A percentile compares a stretch with the other conserved stretches of the same genome.
Evolutionary conservation across 345 rosid species (phyloP).

Genomic region (Salix dunnii): DNA sequence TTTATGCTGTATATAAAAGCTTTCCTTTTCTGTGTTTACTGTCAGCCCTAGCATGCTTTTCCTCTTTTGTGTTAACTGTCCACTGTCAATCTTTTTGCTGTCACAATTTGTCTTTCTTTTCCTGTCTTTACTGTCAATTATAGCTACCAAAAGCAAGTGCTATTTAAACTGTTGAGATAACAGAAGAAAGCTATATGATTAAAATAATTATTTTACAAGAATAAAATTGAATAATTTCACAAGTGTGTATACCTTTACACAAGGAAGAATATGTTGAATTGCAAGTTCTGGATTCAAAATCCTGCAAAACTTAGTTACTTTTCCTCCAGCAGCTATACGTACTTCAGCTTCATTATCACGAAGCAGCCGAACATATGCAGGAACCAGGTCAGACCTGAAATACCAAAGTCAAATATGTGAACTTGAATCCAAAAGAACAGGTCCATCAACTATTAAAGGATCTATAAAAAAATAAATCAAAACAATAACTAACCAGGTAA

Average conservation of each 20-base stretch:
- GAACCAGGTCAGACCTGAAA: constrained; percentile 78
- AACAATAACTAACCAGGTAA: neutral
- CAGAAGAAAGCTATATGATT: neutral
- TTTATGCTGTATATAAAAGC: too few species aligned
- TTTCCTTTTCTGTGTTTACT: too few species aligned
- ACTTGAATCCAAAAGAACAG: neutral
- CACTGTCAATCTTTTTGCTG: too few species aligned
- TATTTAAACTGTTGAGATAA: neutral
- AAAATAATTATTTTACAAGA: neutral
- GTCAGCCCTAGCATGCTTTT: too few species aligned
- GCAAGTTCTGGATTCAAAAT: constrained; percentile 86
- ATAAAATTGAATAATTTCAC: constrained; percentile 5
- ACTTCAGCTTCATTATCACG: constrained; percentile 99
- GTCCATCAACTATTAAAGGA: neutral
- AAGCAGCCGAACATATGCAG: constrained; percentile 89
- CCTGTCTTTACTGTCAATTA: too few species aligned
- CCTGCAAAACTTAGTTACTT: constrained; percentile 89
- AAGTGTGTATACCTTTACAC: constrained; percentile 62
- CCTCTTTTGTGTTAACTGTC: too few species aligned
- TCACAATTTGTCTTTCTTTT: too few species aligned
- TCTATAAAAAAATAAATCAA: neutral
- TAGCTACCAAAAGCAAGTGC: neutral
- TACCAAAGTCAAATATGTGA: constrained; percentile 9
- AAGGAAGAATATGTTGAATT: constrained; percentile 77
- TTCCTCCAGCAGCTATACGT: constrained; percentile 95